Conservation (phyloP, 257 asterid genomes). For the Verbena officinalis region DNA sequence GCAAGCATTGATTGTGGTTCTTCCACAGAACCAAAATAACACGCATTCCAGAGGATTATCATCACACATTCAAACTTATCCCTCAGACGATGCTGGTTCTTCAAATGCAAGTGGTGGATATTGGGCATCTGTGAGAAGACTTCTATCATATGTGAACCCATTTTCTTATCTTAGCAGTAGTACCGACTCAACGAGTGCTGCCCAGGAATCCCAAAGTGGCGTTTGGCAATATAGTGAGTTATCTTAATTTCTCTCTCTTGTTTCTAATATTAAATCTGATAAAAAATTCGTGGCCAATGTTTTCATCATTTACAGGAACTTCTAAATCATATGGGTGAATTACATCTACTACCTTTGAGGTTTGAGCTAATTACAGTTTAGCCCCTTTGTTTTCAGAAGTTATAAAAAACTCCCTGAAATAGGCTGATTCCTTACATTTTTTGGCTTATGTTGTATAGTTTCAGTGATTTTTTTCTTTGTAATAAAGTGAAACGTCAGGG, state of each 20-base stretch:
- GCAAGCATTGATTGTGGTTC: slow-evolving; percentile 81
- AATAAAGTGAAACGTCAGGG: too few species aligned
- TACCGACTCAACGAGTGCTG: slow-evolving; percentile 41
- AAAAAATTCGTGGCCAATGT: not conserved
- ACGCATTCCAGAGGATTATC: slow-evolving; percentile 43
- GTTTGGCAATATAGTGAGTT: slow-evolving; percentile 60
- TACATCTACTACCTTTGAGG: too few species aligned
- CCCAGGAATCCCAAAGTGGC: slow-evolving; percentile 57
- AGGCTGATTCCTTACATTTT: too few species aligned
- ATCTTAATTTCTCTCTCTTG: slow-evolving; percentile 11
- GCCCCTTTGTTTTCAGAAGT: too few species aligned
- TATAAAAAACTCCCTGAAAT: too few species aligned
- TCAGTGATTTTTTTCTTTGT: too few species aligned
- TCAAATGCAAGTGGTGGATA: slow-evolving; percentile 66
- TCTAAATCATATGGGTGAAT: not conserved
- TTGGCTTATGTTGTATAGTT: too few species aligned
- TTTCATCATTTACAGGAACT: not conserved
- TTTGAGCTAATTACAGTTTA: too few species aligned
- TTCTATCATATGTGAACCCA: slow-evolving; percentile 74
- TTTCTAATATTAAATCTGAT: slow-evolving; percentile 14
- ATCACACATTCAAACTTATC: slow-evolving; percentile 35
- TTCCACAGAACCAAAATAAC: slow-evolving; percentile 39
- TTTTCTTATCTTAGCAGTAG: slow-evolving; percentile 67
- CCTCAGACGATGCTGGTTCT: slow-evolving; percentile 43
- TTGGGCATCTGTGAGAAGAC: slow-evolving; percentile 62